Evolutionary conservation across 177 flowering plant species (phyloP), one percentile per base, ranked within the genome.

Genomic region (Tripterygium wilfordii): DNA sequence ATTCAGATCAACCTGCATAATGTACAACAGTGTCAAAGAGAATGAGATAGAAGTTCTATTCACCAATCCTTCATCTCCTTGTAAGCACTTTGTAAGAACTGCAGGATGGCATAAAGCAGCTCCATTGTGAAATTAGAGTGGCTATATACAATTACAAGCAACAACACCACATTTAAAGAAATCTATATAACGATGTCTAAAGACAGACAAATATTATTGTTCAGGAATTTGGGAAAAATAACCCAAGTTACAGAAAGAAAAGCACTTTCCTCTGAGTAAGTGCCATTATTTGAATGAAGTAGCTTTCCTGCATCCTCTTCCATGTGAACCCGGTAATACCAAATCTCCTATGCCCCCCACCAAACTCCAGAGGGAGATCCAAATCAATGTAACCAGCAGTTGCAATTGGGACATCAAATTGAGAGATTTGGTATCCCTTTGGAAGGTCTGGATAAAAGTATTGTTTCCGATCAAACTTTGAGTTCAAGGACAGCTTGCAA

Each of bases 251-350:
- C 12, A 16, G 4, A 13, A 23, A 0, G 22, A 47, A 45, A 56
- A 47, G 48, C 25, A 38, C 42, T 55, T 67, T 55, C 95, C 92
- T 85, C 80, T 25, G 95, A 88, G 57, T 64, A 63, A 48, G 49
- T 72, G 29, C 71, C 86, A 68, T 43, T 70, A 24, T 65, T 88
- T 13, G 88, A 68, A 60, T 88, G 94, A 54, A 91, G 73, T 41
- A 88, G 70, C 80, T 91, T 91, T 49, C 98, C 98, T 7, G 96
- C 96, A 82, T 91, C 98, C 64, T 91, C 98, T 65, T 91, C 96
- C 95, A 91, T 88, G 58, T 88, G 96, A 66, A 88, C 95, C 51
- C 98, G 9, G 98, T 91, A 39, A 91, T 69, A 20, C 96, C 94
- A 67, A 91, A 88, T 62, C 66, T 80, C 69, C 85, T 75, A 49